These are phyloP conservation scores for Aspergillus kassunensis DNA, from an alignment of 495 filamentous ascomycete genomes.

Conservation along the genomic window DNA sequence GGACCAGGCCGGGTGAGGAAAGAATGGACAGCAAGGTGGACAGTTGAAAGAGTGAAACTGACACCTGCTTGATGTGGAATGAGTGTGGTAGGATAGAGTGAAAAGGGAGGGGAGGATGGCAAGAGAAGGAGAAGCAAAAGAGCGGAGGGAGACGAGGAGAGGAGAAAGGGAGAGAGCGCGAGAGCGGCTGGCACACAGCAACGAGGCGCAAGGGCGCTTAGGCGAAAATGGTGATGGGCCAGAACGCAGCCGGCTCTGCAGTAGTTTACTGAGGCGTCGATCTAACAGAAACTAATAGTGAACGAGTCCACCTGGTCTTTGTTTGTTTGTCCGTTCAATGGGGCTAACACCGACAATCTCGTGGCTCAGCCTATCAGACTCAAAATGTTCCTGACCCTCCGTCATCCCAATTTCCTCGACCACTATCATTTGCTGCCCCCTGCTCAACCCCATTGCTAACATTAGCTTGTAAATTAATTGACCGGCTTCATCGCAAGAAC, in stretches of 20 bases:
- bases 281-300: slow-evolving; percentile 4
- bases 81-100: slow-evolving; percentile 18
- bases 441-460: slow-evolving; percentile 3
- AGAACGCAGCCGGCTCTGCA: slow-evolving; percentile 15
- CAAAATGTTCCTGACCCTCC: slow-evolving; percentile 10
- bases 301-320: slow-evolving; percentile 8
- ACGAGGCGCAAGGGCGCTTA: slow-evolving; percentile 23
- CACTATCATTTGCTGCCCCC: slow-evolving; percentile 13
- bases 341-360: slow-evolving; percentile 16
- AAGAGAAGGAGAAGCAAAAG: slow-evolving; percentile 33
- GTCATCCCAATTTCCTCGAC: slow-evolving; percentile 5
- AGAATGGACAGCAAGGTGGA: slow-evolving; percentile 53
- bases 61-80: slow-evolving; percentile 46
- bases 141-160: slow-evolving; percentile 1
- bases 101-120: slow-evolving; percentile 42
- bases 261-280: not conserved
- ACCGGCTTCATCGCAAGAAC: not conserved
- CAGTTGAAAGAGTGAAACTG: slow-evolving; percentile 88
- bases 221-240: slow-evolving; percentile 11
- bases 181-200: slow-evolving; percentile 19
- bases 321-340: slow-evolving; percentile 14
- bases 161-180: slow-evolving; percentile 20
- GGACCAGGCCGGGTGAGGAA: slow-evolving; percentile 23
- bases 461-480: not conserved
- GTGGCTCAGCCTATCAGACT: slow-evolving; percentile 9